A percentile compares a stretch with the other conserved stretches of the same genome.
These are phyloP conservation scores for Vitis riparia DNA, from an alignment of 164 flowering plant genomes.

Conservation along the genomic window DNA sequence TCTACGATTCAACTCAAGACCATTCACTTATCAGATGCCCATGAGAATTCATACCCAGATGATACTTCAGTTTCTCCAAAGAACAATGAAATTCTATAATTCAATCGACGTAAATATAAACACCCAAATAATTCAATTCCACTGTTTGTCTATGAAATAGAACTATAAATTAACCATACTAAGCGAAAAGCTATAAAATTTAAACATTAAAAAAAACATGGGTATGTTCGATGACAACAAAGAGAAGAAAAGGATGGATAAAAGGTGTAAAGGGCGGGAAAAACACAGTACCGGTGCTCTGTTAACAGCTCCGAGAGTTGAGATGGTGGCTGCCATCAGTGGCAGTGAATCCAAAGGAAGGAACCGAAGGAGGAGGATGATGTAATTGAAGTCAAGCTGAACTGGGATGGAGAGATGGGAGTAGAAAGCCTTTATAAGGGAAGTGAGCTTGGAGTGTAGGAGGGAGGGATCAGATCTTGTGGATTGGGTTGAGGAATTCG, in stretches of 20 bases:
- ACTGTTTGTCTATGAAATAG: background rate
- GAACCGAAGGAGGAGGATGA: conserved; percentile 8
- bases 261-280: conserved; percentile 11
- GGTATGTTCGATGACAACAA: background rate
- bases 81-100: too few relatives aligned
- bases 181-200: background rate
- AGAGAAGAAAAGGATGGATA: background rate
- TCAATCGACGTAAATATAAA: too few relatives aligned
- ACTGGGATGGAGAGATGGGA: background rate
- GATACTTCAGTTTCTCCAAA: too few relatives aligned
- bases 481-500: conserved; percentile 9
- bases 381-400: conserved; percentile 1
- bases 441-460: background rate
- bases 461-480: conserved; percentile 1
- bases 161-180: background rate
- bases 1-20: background rate
- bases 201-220: background rate
- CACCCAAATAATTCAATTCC: too few relatives aligned
- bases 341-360: background rate
- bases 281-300: conserved; percentile 20
- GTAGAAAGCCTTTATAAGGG: background rate
- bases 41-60: background rate
- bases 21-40: too few relatives aligned
- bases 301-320: conserved; percentile 29
- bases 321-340: conserved; percentile 23